phyloP scores from a whole-genome alignment of 345 rosid species.

The Hibiscus syriacus region DNA sequence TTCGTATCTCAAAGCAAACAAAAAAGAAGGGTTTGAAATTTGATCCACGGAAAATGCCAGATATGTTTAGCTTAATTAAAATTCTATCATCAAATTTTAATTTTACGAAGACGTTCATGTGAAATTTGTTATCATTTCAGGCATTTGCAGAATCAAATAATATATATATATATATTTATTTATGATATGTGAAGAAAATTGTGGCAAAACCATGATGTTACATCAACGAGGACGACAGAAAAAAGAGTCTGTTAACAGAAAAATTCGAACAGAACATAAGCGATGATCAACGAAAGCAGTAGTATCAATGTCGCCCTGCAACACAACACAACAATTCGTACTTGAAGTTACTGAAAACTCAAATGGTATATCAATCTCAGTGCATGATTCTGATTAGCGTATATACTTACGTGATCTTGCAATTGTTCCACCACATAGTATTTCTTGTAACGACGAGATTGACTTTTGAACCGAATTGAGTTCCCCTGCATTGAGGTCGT shows the following conservation, averaged over 20 bases:
- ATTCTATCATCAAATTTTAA: no score
- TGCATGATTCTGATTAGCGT: background rate
- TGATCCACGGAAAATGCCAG: no score
- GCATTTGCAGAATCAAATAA: no score
- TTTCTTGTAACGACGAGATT: slow-evolving; percentile 30
- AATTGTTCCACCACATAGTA: slow-evolving; percentile 38
- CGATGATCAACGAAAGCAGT: slow-evolving; percentile 16
- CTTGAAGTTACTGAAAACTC: background rate
- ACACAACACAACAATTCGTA: background rate
- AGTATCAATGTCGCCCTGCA: slow-evolving; percentile 28
- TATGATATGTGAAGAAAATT: background rate
- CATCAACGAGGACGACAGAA: slow-evolving; percentile 21
- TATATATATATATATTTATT: no score
- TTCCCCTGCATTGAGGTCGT: slow-evolving; percentile 34
- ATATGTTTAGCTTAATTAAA: no score
- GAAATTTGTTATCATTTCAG: no score
- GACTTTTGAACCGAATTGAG: slow-evolving; percentile 32
- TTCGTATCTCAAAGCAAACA: slow-evolving; percentile 9
- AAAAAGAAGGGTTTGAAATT: no score
- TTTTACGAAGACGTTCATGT: no score
- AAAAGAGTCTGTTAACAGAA: slow-evolving; percentile 22
- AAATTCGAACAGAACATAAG: slow-evolving; percentile 21
- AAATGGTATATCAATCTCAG: background rate
- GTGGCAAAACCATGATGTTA: background rate
- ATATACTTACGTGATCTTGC: slow-evolving; percentile 37